A percentile compares a stretch with the other conserved stretches of the same genome.
phyloP scores from a whole-genome alignment of 148 eudicot genomes.

The Arctostaphylos glauca region DNA sequence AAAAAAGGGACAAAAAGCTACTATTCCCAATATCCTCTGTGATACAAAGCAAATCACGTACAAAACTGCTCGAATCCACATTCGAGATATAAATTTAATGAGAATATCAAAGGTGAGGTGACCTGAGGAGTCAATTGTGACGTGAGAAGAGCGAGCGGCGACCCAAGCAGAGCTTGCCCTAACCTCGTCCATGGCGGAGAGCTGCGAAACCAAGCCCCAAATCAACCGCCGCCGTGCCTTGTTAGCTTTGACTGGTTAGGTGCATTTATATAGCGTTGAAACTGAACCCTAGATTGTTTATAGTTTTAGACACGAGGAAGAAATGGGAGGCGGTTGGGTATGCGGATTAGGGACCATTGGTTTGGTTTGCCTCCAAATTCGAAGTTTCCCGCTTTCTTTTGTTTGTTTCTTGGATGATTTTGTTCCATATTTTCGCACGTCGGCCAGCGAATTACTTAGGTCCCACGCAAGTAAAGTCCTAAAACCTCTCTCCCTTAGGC shows the following conservation, averaged over 20 bases:
- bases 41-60: neutral
- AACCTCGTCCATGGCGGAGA: slow-evolving; percentile 47
- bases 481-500: too few relatives aligned
- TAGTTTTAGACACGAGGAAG: neutral
- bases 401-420: slow-evolving; percentile 9
- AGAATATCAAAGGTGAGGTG: neutral
- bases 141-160: slow-evolving; percentile 50
- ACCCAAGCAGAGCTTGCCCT: slow-evolving; percentile 52
- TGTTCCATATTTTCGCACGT: neutral
- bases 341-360: slow-evolving; percentile 17
- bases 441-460: neutral
- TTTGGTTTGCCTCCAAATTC: slow-evolving; percentile 6
- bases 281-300: neutral
- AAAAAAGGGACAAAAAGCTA: neutral
- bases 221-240: neutral
- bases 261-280: neutral
- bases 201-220: neutral
- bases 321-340: neutral
- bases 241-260: neutral
- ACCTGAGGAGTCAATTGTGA: slow-evolving; percentile 43
- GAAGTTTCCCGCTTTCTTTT: slow-evolving; percentile 34
- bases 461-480: too few relatives aligned
- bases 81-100: neutral
- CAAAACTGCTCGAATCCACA: slow-evolving; percentile 4
- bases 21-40: neutral